A percentile compares a stretch with the other conserved stretches of the same genome.
Evolutionary conservation across 768 basidiomycete species (phyloP).

Genomic region (Strobilomyces dryophilus): DNA sequence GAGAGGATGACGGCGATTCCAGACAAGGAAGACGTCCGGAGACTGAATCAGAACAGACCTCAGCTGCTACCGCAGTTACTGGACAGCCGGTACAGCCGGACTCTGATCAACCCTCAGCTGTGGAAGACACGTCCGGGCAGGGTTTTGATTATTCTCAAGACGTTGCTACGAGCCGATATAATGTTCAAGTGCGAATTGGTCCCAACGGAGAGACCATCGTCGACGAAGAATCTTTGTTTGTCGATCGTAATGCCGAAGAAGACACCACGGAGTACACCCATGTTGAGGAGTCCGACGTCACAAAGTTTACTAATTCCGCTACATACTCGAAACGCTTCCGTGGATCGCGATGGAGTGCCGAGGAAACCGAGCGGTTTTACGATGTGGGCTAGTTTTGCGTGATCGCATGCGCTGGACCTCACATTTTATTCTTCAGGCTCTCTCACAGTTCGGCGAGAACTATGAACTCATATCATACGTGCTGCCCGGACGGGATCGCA

Average conservation of each 20-base stretch:
- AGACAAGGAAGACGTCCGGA: slow-evolving; percentile 9
- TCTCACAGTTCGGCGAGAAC: slow-evolving; percentile 87
- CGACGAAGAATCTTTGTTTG: slow-evolving; percentile 79
- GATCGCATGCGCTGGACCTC: neutral
- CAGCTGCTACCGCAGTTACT: slow-evolving; percentile 2
- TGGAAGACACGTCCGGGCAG: slow-evolving; percentile 45
- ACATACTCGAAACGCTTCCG: slow-evolving; percentile 77
- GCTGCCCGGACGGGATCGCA: slow-evolving; percentile 79
- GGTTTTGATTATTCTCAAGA: slow-evolving; percentile 70
- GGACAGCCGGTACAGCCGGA: slow-evolving; percentile 13
- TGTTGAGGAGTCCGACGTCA: slow-evolving; percentile 76
- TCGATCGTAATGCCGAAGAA: slow-evolving; percentile 65
- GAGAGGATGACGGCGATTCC: slow-evolving; percentile 45
- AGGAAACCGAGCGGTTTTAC: slow-evolving; percentile 86
- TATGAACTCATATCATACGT: slow-evolving; percentile 89
- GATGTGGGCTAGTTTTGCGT: slow-evolving; percentile 47
- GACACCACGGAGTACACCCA: slow-evolving; percentile 74
- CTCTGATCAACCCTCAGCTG: slow-evolving; percentile 13
- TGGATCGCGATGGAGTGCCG: slow-evolving; percentile 85
- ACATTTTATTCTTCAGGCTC: slow-evolving; percentile 49
- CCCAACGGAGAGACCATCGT: slow-evolving; percentile 85
- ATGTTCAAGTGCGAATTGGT: slow-evolving; percentile 83
- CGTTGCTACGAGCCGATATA: slow-evolving; percentile 66
- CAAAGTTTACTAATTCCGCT: slow-evolving; percentile 81
- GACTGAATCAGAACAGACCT: slow-evolving; percentile 5